Conservation (phyloP, 2,329 filamentous ascomycete genomes). For the Hypoxylon sp. region DNA sequence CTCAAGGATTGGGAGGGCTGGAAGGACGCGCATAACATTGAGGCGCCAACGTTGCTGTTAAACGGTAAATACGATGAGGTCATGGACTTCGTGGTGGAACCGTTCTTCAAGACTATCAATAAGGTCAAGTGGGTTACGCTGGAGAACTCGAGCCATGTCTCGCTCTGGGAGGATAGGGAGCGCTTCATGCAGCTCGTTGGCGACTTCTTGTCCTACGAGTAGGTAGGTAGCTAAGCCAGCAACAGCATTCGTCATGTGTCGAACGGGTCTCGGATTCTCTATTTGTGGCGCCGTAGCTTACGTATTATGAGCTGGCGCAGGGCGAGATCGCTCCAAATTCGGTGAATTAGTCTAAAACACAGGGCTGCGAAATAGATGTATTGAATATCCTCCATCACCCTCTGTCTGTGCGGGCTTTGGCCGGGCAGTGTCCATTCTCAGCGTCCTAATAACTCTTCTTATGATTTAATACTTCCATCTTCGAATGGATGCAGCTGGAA, state of each 20-base stretch:
- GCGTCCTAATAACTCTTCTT: no score
- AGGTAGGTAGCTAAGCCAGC: no score
- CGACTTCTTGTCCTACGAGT: constrained; percentile 29
- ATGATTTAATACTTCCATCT: no score
- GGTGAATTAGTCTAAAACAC: background rate
- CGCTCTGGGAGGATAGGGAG: constrained; percentile 48
- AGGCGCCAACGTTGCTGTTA: constrained; percentile 35
- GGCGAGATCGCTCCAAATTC: background rate
- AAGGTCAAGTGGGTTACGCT: constrained; percentile 52
- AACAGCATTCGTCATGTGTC: no score
- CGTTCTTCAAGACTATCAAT: constrained; percentile 48
- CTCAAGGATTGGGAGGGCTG: constrained; percentile 50
- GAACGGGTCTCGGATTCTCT: no score
- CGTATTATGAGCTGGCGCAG: background rate
- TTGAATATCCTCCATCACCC: no score
- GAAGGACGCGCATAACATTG: constrained; percentile 46
- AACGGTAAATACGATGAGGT: constrained; percentile 50
- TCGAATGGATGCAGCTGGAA: no score
- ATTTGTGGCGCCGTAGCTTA: background rate
- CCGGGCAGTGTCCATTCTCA: no score
- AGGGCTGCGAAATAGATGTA: no score
- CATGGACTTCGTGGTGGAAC: constrained; percentile 46
- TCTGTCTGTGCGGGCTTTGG: no score
- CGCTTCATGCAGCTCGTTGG: constrained; percentile 49
- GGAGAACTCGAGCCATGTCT: constrained; percentile 45